phyloP scores from a whole-genome alignment of 257 asterid species.

The Asclepias syriaca region DNA sequence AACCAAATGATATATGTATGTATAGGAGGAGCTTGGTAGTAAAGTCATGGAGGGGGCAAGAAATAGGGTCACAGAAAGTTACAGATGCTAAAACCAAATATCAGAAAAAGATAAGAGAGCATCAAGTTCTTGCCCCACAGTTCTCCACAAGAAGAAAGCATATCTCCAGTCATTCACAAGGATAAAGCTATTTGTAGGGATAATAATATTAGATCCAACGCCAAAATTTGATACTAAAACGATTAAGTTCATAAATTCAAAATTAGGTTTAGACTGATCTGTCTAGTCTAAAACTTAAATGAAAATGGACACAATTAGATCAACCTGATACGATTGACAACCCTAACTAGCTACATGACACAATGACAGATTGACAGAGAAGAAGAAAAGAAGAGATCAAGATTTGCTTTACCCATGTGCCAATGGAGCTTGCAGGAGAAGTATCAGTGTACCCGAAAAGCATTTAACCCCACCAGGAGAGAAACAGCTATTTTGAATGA shows the following conservation, averaged over 20 bases:
- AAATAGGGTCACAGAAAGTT: neutral
- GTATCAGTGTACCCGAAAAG: neutral
- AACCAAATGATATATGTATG: neutral
- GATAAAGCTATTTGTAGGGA: neutral
- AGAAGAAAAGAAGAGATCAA: neutral
- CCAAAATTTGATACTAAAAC: too few relatives aligned
- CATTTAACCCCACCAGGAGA: constrained; percentile 5
- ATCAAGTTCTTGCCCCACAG: neutral
- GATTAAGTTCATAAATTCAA: too few relatives aligned
- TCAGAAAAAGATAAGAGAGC: neutral
- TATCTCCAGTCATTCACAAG: neutral
- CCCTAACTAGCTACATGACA: neutral
- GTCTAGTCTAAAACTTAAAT: too few relatives aligned
- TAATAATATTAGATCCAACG: too few relatives aligned
- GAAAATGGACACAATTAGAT: too few relatives aligned
- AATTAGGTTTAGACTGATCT: too few relatives aligned
- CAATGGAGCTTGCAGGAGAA: constrained; percentile 1
- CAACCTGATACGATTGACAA: too few relatives aligned
- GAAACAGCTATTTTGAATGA: neutral
- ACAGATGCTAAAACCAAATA: neutral
- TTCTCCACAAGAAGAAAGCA: neutral
- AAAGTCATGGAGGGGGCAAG: neutral
- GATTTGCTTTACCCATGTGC: neutral
- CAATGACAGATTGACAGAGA: neutral
- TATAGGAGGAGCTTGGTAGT: neutral